A percentile compares a stretch with the other conserved stretches of the same genome.
Evolutionary conservation across 208 protist species (phyloP).

Genomic region (Acanthamoeba royreba): DNA sequence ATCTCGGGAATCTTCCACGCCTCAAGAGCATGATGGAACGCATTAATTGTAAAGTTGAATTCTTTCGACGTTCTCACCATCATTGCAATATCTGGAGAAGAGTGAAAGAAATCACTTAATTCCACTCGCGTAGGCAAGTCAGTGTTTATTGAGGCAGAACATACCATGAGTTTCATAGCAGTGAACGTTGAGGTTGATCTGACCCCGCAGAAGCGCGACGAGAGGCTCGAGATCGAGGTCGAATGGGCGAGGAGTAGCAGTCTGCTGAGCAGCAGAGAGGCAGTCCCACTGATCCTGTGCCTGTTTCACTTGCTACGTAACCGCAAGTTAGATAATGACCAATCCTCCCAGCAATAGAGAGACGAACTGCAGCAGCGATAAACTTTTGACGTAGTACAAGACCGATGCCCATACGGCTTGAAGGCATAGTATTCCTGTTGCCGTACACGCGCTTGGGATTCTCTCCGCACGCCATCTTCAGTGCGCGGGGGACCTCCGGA

Average conservation of each 20-base stretch:
- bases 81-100: slow-evolving; percentile 55
- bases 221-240: slow-evolving; percentile 45
- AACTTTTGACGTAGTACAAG: slow-evolving; percentile 8
- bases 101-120: background rate
- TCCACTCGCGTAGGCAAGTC: background rate
- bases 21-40: slow-evolving; percentile 67
- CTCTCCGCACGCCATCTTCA: slow-evolving; percentile 72
- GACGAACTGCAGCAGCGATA: background rate
- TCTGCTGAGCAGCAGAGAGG: background rate
- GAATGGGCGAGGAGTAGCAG: background rate
- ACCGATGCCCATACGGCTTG: slow-evolving; percentile 42
- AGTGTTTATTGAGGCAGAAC: background rate
- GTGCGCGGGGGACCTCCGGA: background rate
- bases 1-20: slow-evolving; percentile 62
- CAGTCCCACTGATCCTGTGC: slow-evolving; percentile 31
- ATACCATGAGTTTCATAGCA: slow-evolving; percentile 56
- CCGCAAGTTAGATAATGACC: background rate
- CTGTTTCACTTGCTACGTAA: background rate
- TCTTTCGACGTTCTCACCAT: slow-evolving; percentile 52
- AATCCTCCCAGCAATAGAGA: background rate
- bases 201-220: slow-evolving; percentile 10
- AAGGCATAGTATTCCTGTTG: background rate
- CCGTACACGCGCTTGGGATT: slow-evolving; percentile 66
- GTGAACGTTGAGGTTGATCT: slow-evolving; percentile 54
- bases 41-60: slow-evolving; percentile 56